Evolutionary conservation across 2,329 filamentous ascomycete genomes (phyloP).

Genomic region (Pestalotiopsis sp.): DNA sequence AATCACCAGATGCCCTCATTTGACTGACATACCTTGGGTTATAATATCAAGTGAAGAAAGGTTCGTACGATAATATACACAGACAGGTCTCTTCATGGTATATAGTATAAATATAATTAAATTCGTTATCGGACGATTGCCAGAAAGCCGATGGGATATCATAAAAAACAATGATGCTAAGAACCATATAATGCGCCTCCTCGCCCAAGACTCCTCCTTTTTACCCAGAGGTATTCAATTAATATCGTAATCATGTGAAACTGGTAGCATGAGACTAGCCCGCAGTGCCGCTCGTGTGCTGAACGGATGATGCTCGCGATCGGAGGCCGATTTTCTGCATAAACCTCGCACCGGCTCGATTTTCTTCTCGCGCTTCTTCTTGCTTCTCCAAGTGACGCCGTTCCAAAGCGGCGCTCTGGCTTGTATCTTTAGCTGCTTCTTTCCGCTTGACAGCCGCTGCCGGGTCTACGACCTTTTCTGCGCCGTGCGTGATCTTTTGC

Average conservation of each 20-base stretch:
- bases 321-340: constrained; percentile 43
- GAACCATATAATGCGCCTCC: not conserved
- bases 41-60: too few relatives aligned
- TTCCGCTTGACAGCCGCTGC: constrained; percentile 59
- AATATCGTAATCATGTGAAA: not conserved
- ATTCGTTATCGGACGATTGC: not conserved
- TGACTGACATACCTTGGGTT: too few relatives aligned
- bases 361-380: constrained; percentile 40
- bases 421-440: constrained; percentile 63
- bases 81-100: not conserved
- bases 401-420: constrained; percentile 59
- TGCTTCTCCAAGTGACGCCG: constrained; percentile 44
- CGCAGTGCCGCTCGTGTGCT: not conserved
- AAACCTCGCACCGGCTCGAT: constrained; percentile 34
- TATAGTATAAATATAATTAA: not conserved
- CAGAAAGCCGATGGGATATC: not conserved
- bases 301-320: constrained; percentile 23
- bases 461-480: constrained; percentile 63
- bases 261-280: not conserved
- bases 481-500: constrained; percentile 52
- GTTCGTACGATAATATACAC: too few relatives aligned
- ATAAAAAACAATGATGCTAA: not conserved
- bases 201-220: not conserved
- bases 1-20: too few relatives aligned
- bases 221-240: not conserved